phyloP scores from a whole-genome alignment of 2,329 filamentous ascomycete species.

The Furcasterigmium furcatum region DNA sequence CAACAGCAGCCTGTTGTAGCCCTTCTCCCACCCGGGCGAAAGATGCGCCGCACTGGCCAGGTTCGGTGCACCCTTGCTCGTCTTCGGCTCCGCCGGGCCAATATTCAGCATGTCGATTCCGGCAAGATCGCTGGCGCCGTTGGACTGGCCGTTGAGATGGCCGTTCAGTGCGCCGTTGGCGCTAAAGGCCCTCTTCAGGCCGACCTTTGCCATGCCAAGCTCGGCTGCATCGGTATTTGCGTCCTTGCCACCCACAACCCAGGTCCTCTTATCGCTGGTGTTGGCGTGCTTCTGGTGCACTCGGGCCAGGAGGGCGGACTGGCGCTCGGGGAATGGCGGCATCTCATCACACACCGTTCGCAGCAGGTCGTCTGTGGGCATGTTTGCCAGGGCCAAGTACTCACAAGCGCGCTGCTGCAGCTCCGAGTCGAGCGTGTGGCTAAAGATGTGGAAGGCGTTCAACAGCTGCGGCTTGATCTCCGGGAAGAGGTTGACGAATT shows the following conservation, averaged over 20 bases:
- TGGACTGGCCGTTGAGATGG: slow-evolving; percentile 44
- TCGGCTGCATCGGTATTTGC: slow-evolving; percentile 81
- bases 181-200: slow-evolving; percentile 84
- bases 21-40: slow-evolving; percentile 90
- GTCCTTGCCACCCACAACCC: slow-evolving; percentile 96
- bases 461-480: slow-evolving; percentile 96
- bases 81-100: slow-evolving; percentile 52
- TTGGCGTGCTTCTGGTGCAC: slow-evolving; percentile 92
- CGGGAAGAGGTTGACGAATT: slow-evolving; percentile 96
- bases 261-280: slow-evolving; percentile 92
- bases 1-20: slow-evolving; percentile 80
- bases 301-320: slow-evolving; percentile 86
- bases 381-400: slow-evolving; percentile 80
- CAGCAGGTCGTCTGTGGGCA: slow-evolving; percentile 86
- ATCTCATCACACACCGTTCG: slow-evolving; percentile 97
- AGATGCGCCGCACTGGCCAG: slow-evolving; percentile 89
- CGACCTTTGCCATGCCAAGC: slow-evolving; percentile 75
- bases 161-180: slow-evolving; percentile 44
- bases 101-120: slow-evolving; percentile 76
- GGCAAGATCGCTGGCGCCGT: slow-evolving; percentile 63
- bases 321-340: slow-evolving; percentile 94
- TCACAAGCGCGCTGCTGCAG: slow-evolving; percentile 95
- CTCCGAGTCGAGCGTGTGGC: slow-evolving; percentile 91
- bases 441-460: slow-evolving; percentile 87
- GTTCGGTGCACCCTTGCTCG: slow-evolving; percentile 66